Base-by-base conservation (phyloP, 23 red algal species). In the Gracilaria gracilis region DNA sequence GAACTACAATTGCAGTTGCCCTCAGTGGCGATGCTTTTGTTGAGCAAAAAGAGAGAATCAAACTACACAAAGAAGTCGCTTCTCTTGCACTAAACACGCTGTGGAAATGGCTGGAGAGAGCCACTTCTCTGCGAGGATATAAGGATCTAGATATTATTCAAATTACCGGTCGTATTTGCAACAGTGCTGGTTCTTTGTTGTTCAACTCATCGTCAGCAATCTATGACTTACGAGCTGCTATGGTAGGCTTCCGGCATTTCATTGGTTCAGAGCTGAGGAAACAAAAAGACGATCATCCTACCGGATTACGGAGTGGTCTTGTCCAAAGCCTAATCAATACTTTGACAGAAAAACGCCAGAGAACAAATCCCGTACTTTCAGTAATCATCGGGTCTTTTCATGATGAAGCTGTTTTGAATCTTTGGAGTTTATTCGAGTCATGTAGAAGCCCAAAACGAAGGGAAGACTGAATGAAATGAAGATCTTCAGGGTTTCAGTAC, bases 181-280 rank as follows among this genome's bases (percentile, higher is more conserved):
- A 36, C 24, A 90, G 87, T 46, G 87, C 87, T 16, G 67, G 71
- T 36, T 54, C 48, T 15, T 90, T 90, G 31, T 20, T 62, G 29
- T 54, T 90, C 46, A 64, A 62, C 27, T 54, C 33, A 65, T 90
- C 87, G 31, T 71, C 73, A 36, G 57, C 87, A 66, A 90, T 74
- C 33, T 90, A 81, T 57, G 87, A 90, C 20, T 74, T 90, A 12
- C 87, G 64, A 31, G 73, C 74, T 17, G 87, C 87, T 67, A 90
- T 90, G 87, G 36, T 90, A 6, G 87, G 81, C 67, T 90, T 90
- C n/a, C 75, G 73, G 24, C 81, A 74, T 47, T 64, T 80, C 58
- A 53, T 90, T 69, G 73, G 76, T 81, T 75, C 87, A 28, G 65
- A 66, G 29, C 21, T 90, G 57, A 46, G 57, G 48, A 57, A 66